Base-by-base conservation (phyloP, 202 grass and related monocot genomes). In the Musa balbisiana region DNA sequence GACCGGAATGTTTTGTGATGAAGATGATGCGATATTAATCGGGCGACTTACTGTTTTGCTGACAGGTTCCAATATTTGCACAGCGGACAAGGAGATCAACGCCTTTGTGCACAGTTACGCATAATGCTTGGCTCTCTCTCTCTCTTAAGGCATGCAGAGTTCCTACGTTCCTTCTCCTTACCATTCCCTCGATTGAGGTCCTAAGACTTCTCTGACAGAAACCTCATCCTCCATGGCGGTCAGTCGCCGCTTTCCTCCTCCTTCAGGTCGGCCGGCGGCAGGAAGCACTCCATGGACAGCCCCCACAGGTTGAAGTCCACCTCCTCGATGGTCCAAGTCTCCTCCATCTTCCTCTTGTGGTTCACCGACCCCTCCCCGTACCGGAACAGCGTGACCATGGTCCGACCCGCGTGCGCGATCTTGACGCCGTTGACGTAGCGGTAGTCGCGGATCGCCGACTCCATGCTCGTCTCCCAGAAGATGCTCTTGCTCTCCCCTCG, bases 401-500 rank as follows among this genome's bases (percentile, higher is more conserved):
- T 97, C 53, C 52, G 66, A 2, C 93, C 93, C 17, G 87, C 93
- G 51, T 97, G 90, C 64, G 90, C 90, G 78, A 93, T 82, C 80
- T 89, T 97, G 83, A 93, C 79, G 83, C 90, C 85, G 51, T 93
- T 80, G 81, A 88, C 69, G 75, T 73, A 81, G 79, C 94, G 85
- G 88, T 97, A 97, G 82, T 93, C 88, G 65, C 83, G 69, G 81
- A 93, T 93, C 72, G 79, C 77, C 13, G 90, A 97, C 79, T 93
- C 94, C 90, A 91, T 93, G 85, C 80, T 82, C 53, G 93, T 93
- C 83, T 91, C 94, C 94, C 94, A 97, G 85, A 97, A 93, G 70
- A 89, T 86, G 73, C 82, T 91, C 85, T 92, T 86, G 73, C 82
- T 91, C 85, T 92, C 84, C 76, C 84, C 86, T 21, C 86, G 86